Conservation (phyloP, 257 asterid species). For the Solanum commersonii region DNA sequence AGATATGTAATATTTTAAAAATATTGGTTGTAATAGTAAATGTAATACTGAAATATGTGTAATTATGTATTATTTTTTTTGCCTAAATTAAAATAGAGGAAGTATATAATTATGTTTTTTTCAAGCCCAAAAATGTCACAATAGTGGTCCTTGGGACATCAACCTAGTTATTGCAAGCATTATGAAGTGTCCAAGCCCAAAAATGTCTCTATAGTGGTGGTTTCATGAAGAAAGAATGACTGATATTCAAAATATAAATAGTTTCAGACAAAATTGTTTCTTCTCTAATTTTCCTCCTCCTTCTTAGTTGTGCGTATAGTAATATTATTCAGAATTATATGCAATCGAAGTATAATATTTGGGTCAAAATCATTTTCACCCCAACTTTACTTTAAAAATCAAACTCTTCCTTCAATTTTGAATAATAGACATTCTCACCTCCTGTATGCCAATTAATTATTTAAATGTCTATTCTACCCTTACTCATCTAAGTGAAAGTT, state of each 20-base stretch:
- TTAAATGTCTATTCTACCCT: too few species aligned
- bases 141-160: neutral
- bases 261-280: too few species aligned
- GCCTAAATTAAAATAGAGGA: neutral
- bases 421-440: neutral
- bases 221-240: neutral
- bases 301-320: neutral
- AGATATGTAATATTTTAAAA: too few species aligned
- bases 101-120: too few species aligned
- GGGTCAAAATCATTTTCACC: neutral
- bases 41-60: too few species aligned
- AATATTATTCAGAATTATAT: too few species aligned
- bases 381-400: neutral
- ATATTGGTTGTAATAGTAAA: too few species aligned
- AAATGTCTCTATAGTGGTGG: neutral
- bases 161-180: neutral
- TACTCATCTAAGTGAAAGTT: neutral
- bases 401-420: too few species aligned
- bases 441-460: neutral
- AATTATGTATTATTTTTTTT: too few species aligned
- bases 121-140: neutral
- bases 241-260: too few species aligned
- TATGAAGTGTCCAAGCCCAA: neutral
- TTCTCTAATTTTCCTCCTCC: neutral
- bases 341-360: neutral